These are phyloP conservation scores for Ceratobasidium sp. DNA, from an alignment of 1,284 basidiomycete genomes.

Conservation along the genomic window DNA sequence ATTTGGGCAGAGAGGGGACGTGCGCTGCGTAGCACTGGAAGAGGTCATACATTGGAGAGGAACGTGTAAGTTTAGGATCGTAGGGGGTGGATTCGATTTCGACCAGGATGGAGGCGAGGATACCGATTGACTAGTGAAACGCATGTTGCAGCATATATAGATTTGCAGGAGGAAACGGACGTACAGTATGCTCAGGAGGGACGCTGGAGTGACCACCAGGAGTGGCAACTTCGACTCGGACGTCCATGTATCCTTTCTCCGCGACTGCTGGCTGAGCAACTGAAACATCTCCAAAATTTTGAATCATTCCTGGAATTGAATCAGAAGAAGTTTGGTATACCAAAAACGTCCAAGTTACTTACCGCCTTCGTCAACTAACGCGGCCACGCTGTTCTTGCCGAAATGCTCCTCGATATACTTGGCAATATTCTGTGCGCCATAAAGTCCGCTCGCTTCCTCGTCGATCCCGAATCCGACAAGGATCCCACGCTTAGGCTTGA, in stretches of 20 bases:
- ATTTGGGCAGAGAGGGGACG: constrained; percentile 54
- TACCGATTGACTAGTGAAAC: constrained; percentile 63
- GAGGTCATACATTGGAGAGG: constrained; percentile 62
- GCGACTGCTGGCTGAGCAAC: constrained; percentile 61
- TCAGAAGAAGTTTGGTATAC: neutral
- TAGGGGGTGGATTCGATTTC: constrained; percentile 69
- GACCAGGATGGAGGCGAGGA: constrained; percentile 68
- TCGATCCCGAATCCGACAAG: constrained; percentile 65
- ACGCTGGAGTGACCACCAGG: constrained; percentile 53
- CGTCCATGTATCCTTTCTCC: constrained; percentile 59
- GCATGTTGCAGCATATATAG: neutral
- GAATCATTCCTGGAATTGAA: constrained; percentile 55
- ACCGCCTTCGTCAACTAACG: constrained; percentile 61
- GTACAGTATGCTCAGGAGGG: constrained; percentile 49
- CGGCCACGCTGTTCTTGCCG: constrained; percentile 58
- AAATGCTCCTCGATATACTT: constrained; percentile 57
- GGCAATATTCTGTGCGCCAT: constrained; percentile 52
- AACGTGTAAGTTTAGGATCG: constrained; percentile 55
- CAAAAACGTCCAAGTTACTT: neutral
- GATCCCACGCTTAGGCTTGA: constrained; percentile 59
- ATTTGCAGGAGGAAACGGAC: neutral
- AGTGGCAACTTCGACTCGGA: constrained; percentile 52
- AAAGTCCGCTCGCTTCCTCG: constrained; percentile 59
- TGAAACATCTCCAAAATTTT: constrained; percentile 59
- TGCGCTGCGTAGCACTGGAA: constrained; percentile 63